phyloP scores from a whole-genome alignment of 2,329 filamentous ascomycete species.

The Phoma herbarum region DNA sequence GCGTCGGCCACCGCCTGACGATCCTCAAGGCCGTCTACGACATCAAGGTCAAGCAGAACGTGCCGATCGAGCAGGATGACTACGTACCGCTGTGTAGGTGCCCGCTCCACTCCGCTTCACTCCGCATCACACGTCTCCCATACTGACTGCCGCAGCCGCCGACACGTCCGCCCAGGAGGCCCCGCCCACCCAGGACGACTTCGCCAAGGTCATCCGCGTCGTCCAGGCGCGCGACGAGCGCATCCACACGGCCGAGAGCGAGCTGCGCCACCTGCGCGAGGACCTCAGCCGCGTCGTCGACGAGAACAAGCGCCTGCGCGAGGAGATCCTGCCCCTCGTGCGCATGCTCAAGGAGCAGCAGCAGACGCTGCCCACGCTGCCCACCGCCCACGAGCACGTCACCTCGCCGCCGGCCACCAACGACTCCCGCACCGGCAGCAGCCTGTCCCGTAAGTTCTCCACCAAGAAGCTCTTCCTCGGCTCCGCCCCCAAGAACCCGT shows the following conservation, averaged over 20 bases:
- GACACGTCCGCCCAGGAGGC: constrained; percentile 87
- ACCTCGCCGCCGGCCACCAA: constrained; percentile 47
- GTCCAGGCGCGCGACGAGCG: constrained; percentile 90
- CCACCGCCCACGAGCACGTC: constrained; percentile 53
- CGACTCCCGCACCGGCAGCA: constrained; percentile 53
- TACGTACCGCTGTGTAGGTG: constrained; percentile 88
- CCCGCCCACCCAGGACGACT: constrained; percentile 89
- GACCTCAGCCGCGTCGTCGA: constrained; percentile 66
- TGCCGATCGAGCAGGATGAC: constrained; percentile 90
- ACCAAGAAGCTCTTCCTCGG: constrained; percentile 63
- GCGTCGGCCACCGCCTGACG: constrained; percentile 91
- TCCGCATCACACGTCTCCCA: too few species aligned
- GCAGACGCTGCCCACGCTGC: constrained; percentile 79
- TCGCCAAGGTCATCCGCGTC: constrained; percentile 88
- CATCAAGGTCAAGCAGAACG: constrained; percentile 91
- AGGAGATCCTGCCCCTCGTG: constrained; percentile 90
- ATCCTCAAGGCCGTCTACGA: constrained; percentile 97
- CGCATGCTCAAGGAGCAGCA: constrained; percentile 91
- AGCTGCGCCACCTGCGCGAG: constrained; percentile 76
- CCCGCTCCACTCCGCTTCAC: neutral
- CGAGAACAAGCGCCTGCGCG: constrained; percentile 86
- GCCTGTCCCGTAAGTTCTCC: constrained; percentile 62
- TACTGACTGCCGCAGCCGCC: constrained; percentile 68
- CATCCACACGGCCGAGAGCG: constrained; percentile 82
- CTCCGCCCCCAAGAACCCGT: constrained; percentile 59